These are phyloP conservation scores for Allantophomopsis cytisporea DNA, from an alignment of 2,329 filamentous ascomycete species.

Conservation along the genomic window DNA sequence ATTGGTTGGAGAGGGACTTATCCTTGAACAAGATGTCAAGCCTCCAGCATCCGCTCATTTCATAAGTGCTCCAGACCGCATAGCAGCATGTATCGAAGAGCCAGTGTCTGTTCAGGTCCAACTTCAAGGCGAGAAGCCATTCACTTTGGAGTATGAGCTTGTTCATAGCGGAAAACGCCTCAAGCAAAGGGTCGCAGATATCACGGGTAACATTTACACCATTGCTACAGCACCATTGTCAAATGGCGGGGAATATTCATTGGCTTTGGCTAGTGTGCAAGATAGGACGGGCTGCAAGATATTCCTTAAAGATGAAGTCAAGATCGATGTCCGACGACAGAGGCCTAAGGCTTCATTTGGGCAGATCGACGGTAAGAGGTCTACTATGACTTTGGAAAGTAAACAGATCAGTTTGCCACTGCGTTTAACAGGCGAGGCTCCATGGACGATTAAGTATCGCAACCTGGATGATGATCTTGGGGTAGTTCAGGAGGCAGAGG, in stretches of 20 bases:
- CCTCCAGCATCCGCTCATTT: conserved; percentile 76
- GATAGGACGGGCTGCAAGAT: conserved; percentile 81
- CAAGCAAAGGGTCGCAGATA: conserved; percentile 49
- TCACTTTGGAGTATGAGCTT: conserved; percentile 83
- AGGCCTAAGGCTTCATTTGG: conserved; percentile 80
- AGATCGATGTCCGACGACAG: conserved; percentile 78
- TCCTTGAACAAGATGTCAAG: conserved; percentile 81
- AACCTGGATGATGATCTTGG: conserved; percentile 42
- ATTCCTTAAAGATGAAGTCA: conserved; percentile 70
- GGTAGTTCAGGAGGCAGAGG: conserved; percentile 28
- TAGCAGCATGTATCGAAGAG: conserved; percentile 73
- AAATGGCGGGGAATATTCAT: conserved; percentile 79
- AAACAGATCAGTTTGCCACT: conserved; percentile 64
- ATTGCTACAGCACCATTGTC: conserved; percentile 64
- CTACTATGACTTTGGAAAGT: conserved; percentile 63
- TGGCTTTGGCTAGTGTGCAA: conserved; percentile 75
- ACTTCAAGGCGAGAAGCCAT: conserved; percentile 74
- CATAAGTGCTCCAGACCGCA: conserved; percentile 34
- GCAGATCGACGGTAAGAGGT: conserved; percentile 66
- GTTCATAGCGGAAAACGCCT: conserved; percentile 78
- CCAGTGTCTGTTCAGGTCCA: conserved; percentile 60
- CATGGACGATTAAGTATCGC: conserved; percentile 69
- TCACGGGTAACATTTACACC: conserved; percentile 47
- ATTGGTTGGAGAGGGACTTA: conserved; percentile 45
- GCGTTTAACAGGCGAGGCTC: conserved; percentile 70